Evolutionary conservation across 1,139 yeast genomes (phyloP), one percentile per base, ranked within the genome.

Genomic region (Zhuliangozyma parablackwelliae): DNA sequence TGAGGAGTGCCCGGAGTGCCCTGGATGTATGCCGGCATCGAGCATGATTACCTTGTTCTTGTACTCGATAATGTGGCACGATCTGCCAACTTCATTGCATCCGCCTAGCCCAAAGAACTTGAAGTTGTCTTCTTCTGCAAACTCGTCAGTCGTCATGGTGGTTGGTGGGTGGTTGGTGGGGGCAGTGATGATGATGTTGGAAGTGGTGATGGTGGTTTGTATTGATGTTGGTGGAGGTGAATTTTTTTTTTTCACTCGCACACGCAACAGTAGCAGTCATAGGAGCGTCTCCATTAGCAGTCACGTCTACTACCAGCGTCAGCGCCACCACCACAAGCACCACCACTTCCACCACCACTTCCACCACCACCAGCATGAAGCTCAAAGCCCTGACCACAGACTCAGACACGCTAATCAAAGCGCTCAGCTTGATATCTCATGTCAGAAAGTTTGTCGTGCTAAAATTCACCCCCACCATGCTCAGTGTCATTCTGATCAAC

Each of bases 21-120:
- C 98, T 1, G 99, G 99, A 62, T 92, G 99, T 33, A 92, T 89
- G 37, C 99, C 99, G 1, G 98, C 96, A 61, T 92, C 99, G 41
- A 90, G 56, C 98, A 92, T 92, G 36, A 92, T 84, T n/a, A 94
- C 92, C 56, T 92, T 92, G 43, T 95, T 96, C 56, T 88, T 89
- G 62, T 85, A 90, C 48, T 87, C 92, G 37, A 92, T 71, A 38
- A 92, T 82, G 55, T 92, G 98, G 56, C 97, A 92, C 32, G 96
- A 87, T 43, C 99, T 67, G 6, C 99, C 99, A 8, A 92, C 99
- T 57, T 92, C 99, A 52, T 85, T 88, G 48, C 98, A 95, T n/a
- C 97, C 99, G n/a, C 99, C 99, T n/a, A 92, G 74, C 26, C 96
- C 92, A 43, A 87, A 80, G 65, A 92, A 92, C 57, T 78, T 78